Percentiles rank a stretch among this genome's conserved stretches.
Conservation (phyloP, 2,329 filamentous ascomycete species). For the Pseudocercospora fuligena region DNA sequence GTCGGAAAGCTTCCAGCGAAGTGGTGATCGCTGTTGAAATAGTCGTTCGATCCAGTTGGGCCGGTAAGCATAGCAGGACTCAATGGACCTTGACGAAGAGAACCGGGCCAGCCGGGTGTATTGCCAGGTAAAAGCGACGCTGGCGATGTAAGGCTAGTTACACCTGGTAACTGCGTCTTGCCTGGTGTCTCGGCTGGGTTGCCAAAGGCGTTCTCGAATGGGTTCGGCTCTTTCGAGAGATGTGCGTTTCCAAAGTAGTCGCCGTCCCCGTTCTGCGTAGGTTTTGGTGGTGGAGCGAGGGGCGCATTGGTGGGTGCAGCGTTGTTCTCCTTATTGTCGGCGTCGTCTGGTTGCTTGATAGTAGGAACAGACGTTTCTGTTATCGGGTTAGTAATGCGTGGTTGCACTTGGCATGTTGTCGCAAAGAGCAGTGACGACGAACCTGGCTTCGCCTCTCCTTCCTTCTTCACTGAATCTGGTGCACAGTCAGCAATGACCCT, state of each 20-base stretch:
- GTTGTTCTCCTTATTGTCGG: slow-evolving; percentile 34
- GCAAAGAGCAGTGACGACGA: slow-evolving; percentile 16
- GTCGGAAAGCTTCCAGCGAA: slow-evolving; percentile 88
- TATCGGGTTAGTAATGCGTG: slow-evolving; percentile 11
- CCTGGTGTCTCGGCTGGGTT: slow-evolving; percentile 77
- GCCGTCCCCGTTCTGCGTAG: slow-evolving; percentile 49
- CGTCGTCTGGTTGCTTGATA: slow-evolving; percentile 43
- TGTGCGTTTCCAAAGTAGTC: slow-evolving; percentile 57
- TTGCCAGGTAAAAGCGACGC: slow-evolving; percentile 77
- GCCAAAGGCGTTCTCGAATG: slow-evolving; percentile 94
- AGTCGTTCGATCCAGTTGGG: slow-evolving; percentile 72
- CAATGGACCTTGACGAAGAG: slow-evolving; percentile 85
- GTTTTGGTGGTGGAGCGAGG: slow-evolving; percentile 59
- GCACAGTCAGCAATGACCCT: slow-evolving; percentile 21
- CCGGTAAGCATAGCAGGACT: slow-evolving; percentile 98
- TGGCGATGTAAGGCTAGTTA: slow-evolving; percentile 88
- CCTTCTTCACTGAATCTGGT: slow-evolving; percentile 29
- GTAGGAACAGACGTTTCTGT: slow-evolving; percentile 36
- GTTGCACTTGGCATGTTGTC: not conserved
- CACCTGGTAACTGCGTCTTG: slow-evolving; percentile 78
- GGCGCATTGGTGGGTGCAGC: slow-evolving; percentile 50
- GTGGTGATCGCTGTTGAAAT: slow-evolving; percentile 74
- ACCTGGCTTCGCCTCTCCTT: slow-evolving; percentile 29
- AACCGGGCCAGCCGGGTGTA: slow-evolving; percentile 81
- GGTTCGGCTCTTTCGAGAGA: slow-evolving; percentile 85